phyloP scores from a whole-genome alignment of 2,329 filamentous ascomycete genomes.

The Fusarium sp. region DNA sequence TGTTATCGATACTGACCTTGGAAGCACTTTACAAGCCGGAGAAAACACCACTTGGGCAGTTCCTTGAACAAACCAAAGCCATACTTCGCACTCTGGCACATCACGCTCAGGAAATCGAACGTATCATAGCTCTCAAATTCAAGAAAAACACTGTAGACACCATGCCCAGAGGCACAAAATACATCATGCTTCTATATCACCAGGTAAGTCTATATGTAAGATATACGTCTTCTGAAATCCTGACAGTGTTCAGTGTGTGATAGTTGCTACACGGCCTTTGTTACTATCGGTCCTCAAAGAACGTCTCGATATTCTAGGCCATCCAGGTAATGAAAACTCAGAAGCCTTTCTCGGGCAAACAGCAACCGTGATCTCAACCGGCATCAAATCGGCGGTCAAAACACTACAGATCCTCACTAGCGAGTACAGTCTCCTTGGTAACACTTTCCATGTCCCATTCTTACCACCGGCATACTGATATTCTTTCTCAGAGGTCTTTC shows the following conservation, averaged over 20 bases:
- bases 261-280: slow-evolving; percentile 56
- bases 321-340: slow-evolving; percentile 48
- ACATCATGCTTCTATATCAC: slow-evolving; percentile 56
- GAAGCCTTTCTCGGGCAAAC: slow-evolving; percentile 53
- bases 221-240: fast-evolving
- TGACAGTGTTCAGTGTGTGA: slow-evolving; percentile 51
- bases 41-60: slow-evolving; percentile 52
- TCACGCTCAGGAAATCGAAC: slow-evolving; percentile 57
- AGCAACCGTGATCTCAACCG: slow-evolving; percentile 54
- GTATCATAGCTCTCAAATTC: slow-evolving; percentile 52
- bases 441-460: background rate
- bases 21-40: slow-evolving; percentile 54
- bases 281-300: slow-evolving; percentile 57
- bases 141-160: slow-evolving; percentile 53
- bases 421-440: slow-evolving; percentile 55
- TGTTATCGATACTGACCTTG: background rate
- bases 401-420: slow-evolving; percentile 55
- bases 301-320: slow-evolving; percentile 49
- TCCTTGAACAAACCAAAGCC: slow-evolving; percentile 54
- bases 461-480: background rate
- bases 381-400: slow-evolving; percentile 58
- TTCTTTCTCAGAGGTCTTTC: slow-evolving; percentile 50
- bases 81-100: slow-evolving; percentile 55
- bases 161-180: slow-evolving; percentile 55
- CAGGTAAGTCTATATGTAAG: slow-evolving; percentile 46